These are phyloP conservation scores for Aquanectria penicillioides DNA, from an alignment of 2,329 filamentous ascomycete genomes.

Conservation along the genomic window DNA sequence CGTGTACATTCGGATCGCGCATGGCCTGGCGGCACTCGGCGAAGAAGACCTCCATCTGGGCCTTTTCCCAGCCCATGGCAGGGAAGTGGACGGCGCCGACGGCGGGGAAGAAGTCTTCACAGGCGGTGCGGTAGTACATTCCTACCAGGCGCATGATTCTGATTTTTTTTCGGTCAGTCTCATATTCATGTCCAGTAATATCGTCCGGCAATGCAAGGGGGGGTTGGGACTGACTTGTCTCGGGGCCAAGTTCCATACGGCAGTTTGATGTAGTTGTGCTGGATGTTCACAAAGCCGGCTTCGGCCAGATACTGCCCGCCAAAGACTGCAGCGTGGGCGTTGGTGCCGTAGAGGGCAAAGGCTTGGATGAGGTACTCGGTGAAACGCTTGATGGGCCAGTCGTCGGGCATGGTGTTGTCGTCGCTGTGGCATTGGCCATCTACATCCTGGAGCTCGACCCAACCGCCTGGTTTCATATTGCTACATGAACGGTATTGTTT, in stretches of 20 bases:
- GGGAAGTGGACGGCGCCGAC: slow-evolving; percentile 53
- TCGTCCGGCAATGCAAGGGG: fast-evolving
- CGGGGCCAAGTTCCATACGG: slow-evolving; percentile 59
- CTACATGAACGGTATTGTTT: slow-evolving; percentile 29
- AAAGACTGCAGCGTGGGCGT: slow-evolving; percentile 50
- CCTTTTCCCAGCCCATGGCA: slow-evolving; percentile 48
- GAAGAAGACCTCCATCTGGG: slow-evolving; percentile 47
- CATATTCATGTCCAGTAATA: no score
- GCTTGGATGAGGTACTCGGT: slow-evolving; percentile 48
- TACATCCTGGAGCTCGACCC: slow-evolving; percentile 58
- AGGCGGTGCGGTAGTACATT: slow-evolving; percentile 53
- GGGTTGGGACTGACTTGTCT: slow-evolving; percentile 46
- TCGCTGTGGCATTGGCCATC: slow-evolving; percentile 52
- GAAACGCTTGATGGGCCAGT: slow-evolving; percentile 48
- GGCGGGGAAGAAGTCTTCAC: slow-evolving; percentile 53
- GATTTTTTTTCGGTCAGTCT: no score
- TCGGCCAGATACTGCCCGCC: slow-evolving; percentile 48
- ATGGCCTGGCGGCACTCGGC: slow-evolving; percentile 43
- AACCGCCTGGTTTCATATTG: slow-evolving; percentile 55
- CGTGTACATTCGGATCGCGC: slow-evolving; percentile 45
- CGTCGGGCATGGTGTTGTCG: slow-evolving; percentile 46
- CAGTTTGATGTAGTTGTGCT: slow-evolving; percentile 51
- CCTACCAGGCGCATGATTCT: slow-evolving; percentile 52
- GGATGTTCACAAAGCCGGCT: slow-evolving; percentile 53
- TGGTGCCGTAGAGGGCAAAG: slow-evolving; percentile 50